These are phyloP conservation scores for Solanum hybrid DNA, from an alignment of 305 asterid genomes.

Conservation along the genomic window DNA sequence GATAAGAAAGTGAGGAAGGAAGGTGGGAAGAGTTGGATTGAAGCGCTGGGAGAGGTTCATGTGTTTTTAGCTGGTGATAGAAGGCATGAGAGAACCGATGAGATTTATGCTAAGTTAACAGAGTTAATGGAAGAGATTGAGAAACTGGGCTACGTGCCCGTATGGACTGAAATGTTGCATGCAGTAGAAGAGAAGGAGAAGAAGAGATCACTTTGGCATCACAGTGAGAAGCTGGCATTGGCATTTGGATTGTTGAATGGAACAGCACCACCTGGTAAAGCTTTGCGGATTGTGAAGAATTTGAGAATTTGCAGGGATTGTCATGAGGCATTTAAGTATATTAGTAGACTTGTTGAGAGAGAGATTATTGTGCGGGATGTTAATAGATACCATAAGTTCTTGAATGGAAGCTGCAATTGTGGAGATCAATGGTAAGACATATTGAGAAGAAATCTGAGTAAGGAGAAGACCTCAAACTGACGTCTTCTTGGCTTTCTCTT, in stretches of 20 bases:
- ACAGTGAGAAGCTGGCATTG: constrained; percentile 65
- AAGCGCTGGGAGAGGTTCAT: constrained; percentile 41
- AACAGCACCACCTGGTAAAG: constrained; percentile 55
- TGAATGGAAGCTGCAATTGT: constrained; percentile 57
- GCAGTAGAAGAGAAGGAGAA: constrained; percentile 42
- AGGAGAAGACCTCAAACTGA: background rate
- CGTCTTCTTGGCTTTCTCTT: background rate
- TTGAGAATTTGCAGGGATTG: constrained; percentile 68
- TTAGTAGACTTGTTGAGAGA: constrained; percentile 35
- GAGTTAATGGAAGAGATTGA: constrained; percentile 44
- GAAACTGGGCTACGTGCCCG: constrained; percentile 52
- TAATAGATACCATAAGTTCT: constrained; percentile 62
- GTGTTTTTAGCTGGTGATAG: constrained; percentile 59
- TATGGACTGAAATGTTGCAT: constrained; percentile 39
- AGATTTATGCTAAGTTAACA: constrained; percentile 45
- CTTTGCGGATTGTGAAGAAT: constrained; percentile 60
- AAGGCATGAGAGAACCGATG: constrained; percentile 42
- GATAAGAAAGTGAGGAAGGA: constrained; percentile 47
- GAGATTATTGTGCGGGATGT: constrained; percentile 69
- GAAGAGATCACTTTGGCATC: constrained; percentile 43
- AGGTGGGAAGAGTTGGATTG: constrained; percentile 76
- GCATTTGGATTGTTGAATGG: constrained; percentile 64
- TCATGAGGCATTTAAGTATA: constrained; percentile 53
- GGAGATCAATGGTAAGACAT: constrained; percentile 27
- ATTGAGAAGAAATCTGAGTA: background rate